Percentiles rank a stretch among this genome's conserved stretches.
Conservation (phyloP, 495 filamentous ascomycete species). For the Astrothelium macrocarpum region DNA sequence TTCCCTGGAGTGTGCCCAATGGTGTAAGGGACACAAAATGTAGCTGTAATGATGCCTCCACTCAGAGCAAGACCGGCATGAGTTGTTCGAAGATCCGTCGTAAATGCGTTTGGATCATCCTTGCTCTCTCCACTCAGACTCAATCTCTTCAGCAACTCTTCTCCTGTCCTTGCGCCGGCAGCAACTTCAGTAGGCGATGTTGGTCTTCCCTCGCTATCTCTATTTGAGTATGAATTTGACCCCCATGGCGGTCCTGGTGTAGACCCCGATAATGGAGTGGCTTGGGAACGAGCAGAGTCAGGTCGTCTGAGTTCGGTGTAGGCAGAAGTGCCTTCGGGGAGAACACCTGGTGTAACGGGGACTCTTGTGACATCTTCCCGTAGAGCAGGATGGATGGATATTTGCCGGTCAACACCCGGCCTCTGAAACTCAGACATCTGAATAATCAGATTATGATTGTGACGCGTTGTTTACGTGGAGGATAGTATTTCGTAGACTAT, state of each 20-base stretch:
- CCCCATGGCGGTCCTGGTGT: conserved; percentile 4
- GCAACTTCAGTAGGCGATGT: conserved; percentile 40
- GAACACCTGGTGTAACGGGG: conserved; percentile 26
- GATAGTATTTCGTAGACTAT: no score
- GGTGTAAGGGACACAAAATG: conserved; percentile 74
- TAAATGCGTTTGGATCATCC: conserved; percentile 42
- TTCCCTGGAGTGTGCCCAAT: conserved; percentile 54
- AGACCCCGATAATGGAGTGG: background rate
- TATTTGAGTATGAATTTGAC: background rate
- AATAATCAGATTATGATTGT: background rate
- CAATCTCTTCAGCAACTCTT: conserved; percentile 55
- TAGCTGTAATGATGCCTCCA: conserved; percentile 76
- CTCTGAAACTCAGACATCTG: background rate
- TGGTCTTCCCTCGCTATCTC: conserved; percentile 8
- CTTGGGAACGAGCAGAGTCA: background rate
- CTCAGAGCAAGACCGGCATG: conserved; percentile 63
- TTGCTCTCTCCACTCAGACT: conserved; percentile 41
- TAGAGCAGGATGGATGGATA: conserved; percentile 23
- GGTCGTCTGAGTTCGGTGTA: conserved; percentile 11
- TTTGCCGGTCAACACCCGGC: background rate
- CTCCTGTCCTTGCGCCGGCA: conserved; percentile 44
- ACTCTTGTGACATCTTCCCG: conserved; percentile 27
- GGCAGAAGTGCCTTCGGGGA: conserved; percentile 1
- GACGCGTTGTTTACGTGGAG: no score
- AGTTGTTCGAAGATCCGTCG: conserved; percentile 50